A percentile compares a stretch with the other conserved stretches of the same genome.
Conservation (phyloP, 441 rosid genomes). For the Populus hybrid region DNA sequence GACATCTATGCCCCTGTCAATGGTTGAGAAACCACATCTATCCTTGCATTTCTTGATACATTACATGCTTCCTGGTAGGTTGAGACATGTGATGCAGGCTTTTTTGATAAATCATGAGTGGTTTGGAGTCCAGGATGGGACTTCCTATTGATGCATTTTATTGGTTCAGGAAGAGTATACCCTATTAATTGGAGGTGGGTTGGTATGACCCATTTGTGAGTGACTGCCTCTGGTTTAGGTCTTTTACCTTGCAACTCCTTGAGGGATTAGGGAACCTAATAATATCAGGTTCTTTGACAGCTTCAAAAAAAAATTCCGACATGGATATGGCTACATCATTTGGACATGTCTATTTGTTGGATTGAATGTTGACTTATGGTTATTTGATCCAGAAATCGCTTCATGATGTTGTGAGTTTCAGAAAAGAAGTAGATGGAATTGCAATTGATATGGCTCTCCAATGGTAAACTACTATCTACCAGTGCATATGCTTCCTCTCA, state of each 20-base stretch:
- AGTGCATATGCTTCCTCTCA: background rate
- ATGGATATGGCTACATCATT: background rate
- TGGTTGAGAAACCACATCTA: background rate
- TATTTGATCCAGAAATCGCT: conserved; percentile 65
- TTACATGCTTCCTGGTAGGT: background rate
- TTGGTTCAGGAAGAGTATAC: background rate
- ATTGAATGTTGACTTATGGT: conserved; percentile 27
- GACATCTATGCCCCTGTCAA: background rate
- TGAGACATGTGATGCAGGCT: background rate
- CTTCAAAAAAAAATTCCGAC: background rate
- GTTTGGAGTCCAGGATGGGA: background rate
- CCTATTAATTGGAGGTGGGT: background rate
- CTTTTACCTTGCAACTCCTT: background rate
- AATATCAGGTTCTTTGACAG: background rate
- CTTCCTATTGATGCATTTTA: background rate
- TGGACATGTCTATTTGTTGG: background rate
- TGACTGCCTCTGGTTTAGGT: background rate
- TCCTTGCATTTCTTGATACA: background rate
- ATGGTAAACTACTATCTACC: conserved; percentile 47
- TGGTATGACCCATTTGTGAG: background rate
- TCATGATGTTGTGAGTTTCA: conserved; percentile 83
- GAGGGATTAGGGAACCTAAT: background rate
- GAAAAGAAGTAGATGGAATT: conserved; percentile 63
- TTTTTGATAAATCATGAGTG: background rate
- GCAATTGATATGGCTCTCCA: conserved; percentile 78